A percentile compares a stretch with the other conserved stretches of the same genome.
Conservation (phyloP, 1,284 basidiomycete genomes). For the Inonotus hispidus region DNA sequence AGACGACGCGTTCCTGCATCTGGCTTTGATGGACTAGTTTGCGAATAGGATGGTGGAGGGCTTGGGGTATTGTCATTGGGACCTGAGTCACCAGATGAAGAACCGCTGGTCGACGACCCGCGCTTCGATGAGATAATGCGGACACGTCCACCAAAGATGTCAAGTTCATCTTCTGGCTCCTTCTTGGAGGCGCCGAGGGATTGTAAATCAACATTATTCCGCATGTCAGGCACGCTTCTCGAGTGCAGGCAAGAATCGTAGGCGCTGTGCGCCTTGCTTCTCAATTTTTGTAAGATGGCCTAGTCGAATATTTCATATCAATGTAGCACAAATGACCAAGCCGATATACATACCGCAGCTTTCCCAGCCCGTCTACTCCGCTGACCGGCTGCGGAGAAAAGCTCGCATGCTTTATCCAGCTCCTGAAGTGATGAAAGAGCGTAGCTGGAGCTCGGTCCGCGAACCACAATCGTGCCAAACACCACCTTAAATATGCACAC, state of each 20-base stretch:
- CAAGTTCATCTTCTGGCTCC: conserved; percentile 53
- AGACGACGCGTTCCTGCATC: neutral
- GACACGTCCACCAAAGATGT: conserved; percentile 56
- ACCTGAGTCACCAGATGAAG: neutral
- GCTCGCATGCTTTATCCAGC: conserved; percentile 51
- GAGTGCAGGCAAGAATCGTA: conserved; percentile 7
- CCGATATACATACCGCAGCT: conserved; percentile 44
- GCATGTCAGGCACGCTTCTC: conserved; percentile 32
- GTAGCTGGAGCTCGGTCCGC: conserved; percentile 53
- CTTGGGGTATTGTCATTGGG: neutral
- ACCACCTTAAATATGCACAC: conserved; percentile 41
- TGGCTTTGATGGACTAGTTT: neutral
- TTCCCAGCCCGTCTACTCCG: conserved; percentile 54
- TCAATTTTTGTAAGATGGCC: conserved; percentile 50
- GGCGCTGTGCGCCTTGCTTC: conserved; percentile 51
- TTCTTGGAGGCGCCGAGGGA: conserved; percentile 29
- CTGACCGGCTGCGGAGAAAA: conserved; percentile 52
- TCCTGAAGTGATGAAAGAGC: conserved; percentile 56
- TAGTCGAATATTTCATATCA: conserved; percentile 22
- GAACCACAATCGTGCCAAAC: conserved; percentile 60
- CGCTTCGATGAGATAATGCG: conserved; percentile 40
- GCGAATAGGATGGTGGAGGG: conserved; percentile 5
- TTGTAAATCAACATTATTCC: conserved; percentile 26
- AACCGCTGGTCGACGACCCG: conserved; percentile 4
- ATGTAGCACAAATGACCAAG: neutral